Evolutionary conservation across 139 green algal species (phyloP).

Genomic region (Haematococcus lacustris): DNA sequence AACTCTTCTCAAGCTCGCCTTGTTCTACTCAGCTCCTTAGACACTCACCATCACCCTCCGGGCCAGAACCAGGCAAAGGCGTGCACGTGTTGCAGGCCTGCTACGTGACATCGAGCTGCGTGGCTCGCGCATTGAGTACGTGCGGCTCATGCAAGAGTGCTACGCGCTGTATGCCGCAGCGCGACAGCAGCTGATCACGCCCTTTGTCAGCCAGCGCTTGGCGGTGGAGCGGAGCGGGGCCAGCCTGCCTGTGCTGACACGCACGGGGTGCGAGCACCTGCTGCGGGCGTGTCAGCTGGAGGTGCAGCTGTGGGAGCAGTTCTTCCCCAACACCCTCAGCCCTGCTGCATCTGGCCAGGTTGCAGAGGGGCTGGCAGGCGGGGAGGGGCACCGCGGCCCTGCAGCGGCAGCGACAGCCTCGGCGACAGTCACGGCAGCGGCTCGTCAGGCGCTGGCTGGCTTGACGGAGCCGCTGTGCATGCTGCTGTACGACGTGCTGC

Average conservation of each 20-base stretch:
- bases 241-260: slow-evolving; percentile 54
- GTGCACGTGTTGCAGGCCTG: too few species aligned
- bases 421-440: too few species aligned
- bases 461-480: slow-evolving; percentile 81
- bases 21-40: too few species aligned
- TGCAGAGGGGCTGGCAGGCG: background rate
- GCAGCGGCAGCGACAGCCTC: background rate
- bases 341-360: background rate
- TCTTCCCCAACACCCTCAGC: slow-evolving; percentile 57
- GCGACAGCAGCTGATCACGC: slow-evolving; percentile 62
- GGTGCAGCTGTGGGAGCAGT: slow-evolving; percentile 79
- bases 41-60: too few species aligned
- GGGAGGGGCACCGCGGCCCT: background rate
- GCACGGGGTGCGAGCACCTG: slow-evolving; percentile 77
- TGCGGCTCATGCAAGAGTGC: slow-evolving; percentile 80
- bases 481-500: slow-evolving; percentile 83
- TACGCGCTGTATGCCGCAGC: slow-evolving; percentile 45
- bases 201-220: slow-evolving; percentile 42
- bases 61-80: too few species aligned
- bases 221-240: slow-evolving; percentile 4
- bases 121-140: slow-evolving; percentile 65
- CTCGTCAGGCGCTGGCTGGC: slow-evolving; percentile 38
- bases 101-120: slow-evolving; percentile 75
- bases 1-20: too few species aligned
- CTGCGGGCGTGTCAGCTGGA: slow-evolving; percentile 73